These are phyloP conservation scores for Gamsiella multidivaricata DNA, from an alignment of 192 early-diverging fungal species.

Conservation along the genomic window DNA sequence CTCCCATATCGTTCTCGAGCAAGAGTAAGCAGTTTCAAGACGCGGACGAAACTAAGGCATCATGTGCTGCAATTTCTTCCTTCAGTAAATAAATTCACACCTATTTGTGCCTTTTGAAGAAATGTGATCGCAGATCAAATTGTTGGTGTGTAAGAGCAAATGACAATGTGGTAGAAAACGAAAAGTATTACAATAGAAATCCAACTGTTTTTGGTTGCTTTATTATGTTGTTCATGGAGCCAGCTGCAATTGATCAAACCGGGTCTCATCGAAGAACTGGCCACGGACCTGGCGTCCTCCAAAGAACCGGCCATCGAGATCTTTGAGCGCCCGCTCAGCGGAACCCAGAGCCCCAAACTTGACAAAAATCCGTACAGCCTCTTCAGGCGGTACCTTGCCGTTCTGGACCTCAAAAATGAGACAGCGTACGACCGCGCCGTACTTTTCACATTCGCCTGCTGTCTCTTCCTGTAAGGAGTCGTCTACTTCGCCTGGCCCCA, in stretches of 20 bases:
- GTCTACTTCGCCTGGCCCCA: constrained; percentile 82
- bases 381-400: constrained; percentile 63
- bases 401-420: constrained; percentile 74
- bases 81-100: too few relatives aligned
- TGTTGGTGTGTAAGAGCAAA: too few relatives aligned
- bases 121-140: too few relatives aligned
- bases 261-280: constrained; percentile 65
- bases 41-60: too few relatives aligned
- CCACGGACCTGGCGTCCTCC: constrained; percentile 76
- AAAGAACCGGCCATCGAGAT: constrained; percentile 81
- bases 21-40: too few relatives aligned
- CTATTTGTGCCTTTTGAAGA: too few relatives aligned
- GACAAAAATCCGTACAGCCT: constrained; percentile 86
- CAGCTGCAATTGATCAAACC: constrained; percentile 69
- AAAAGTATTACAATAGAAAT: not conserved
- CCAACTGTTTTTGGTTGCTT: not conserved
- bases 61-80: too few relatives aligned
- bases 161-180: not conserved
- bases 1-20: too few relatives aligned
- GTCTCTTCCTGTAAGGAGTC: constrained; percentile 79
- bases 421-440: constrained; percentile 76
- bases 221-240: constrained; percentile 51
- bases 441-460: constrained; percentile 81
- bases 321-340: constrained; percentile 63
- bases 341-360: constrained; percentile 66